Conservation (phyloP, 2,329 filamentous ascomycete species). For the Diaporthe citrichinensis region DNA sequence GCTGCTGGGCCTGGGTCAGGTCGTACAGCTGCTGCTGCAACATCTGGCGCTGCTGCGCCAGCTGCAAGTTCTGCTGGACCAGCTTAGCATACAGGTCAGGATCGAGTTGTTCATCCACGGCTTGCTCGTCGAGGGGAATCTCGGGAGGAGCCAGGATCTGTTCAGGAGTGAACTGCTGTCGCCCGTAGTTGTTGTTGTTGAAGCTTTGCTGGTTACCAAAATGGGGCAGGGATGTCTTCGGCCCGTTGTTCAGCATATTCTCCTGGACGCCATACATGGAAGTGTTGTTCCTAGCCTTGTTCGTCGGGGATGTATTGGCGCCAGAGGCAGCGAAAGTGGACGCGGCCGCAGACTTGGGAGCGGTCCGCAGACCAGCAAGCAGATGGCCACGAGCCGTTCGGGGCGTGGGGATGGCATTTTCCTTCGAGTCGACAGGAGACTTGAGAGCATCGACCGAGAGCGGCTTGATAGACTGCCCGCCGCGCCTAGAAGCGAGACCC, state of each 20-base stretch:
- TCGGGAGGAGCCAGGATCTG: slow-evolving; percentile 89
- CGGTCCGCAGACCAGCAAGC: slow-evolving; percentile 91
- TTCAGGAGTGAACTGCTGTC: slow-evolving; percentile 80
- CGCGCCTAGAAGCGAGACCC: slow-evolving; percentile 86
- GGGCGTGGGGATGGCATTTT: slow-evolving; percentile 82
- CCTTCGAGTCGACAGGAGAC: slow-evolving; percentile 73
- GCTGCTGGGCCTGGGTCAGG: slow-evolving; percentile 86
- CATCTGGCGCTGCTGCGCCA: slow-evolving; percentile 94
- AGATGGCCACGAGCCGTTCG: slow-evolving; percentile 96
- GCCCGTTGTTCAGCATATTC: slow-evolving; percentile 59
- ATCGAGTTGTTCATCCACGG: slow-evolving; percentile 80
- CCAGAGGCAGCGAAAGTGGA: slow-evolving; percentile 71
- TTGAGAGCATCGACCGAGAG: slow-evolving; percentile 83
- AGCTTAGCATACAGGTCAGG: slow-evolving; percentile 89
- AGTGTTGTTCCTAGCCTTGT: slow-evolving; percentile 59
- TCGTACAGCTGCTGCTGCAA: slow-evolving; percentile 92
- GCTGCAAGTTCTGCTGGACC: slow-evolving; percentile 90
- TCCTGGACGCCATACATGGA: slow-evolving; percentile 60
- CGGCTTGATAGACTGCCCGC: slow-evolving; percentile 90
- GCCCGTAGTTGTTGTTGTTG: slow-evolving; percentile 44
- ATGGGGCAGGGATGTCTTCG: slow-evolving; percentile 70
- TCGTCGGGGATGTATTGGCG: slow-evolving; percentile 55
- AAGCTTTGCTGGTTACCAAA: slow-evolving; percentile 49
- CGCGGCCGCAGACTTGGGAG: slow-evolving; percentile 86
- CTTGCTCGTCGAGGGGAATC: slow-evolving; percentile 79